phyloP scores from a whole-genome alignment of 2,329 filamentous ascomycete species.

The Penicillium sp. region DNA sequence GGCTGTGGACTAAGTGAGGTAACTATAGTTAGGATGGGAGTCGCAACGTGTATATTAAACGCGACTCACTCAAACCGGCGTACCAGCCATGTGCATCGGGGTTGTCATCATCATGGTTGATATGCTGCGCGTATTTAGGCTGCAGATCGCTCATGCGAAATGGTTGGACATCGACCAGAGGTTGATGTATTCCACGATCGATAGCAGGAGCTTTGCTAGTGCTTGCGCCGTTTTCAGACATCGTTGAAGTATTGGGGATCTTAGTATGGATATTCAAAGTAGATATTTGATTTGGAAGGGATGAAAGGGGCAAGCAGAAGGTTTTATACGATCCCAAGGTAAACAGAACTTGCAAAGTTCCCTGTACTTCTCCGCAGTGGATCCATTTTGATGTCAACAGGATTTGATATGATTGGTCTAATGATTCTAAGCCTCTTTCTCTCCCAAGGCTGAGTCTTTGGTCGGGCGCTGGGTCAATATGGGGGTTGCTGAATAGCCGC shows the following conservation, averaged over 20 bases:
- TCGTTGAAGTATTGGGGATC: slow-evolving; percentile 9
- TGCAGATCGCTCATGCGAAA: slow-evolving; percentile 82
- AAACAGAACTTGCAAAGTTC: neutral
- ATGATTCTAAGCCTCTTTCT: neutral
- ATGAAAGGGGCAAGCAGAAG: neutral
- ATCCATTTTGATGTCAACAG: neutral
- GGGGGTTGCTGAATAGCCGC: neutral
- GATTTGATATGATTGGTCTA: neutral
- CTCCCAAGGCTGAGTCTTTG: neutral
- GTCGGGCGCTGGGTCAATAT: neutral
- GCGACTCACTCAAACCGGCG: slow-evolving; percentile 70
- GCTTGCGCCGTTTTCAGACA: slow-evolving; percentile 29
- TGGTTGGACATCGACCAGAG: slow-evolving; percentile 70
- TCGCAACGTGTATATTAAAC: too few species aligned
- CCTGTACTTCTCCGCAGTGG: neutral
- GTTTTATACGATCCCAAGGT: slow-evolving; percentile 1
- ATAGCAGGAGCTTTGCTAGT: slow-evolving; percentile 37
- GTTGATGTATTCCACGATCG: slow-evolving; percentile 29
- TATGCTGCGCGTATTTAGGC: slow-evolving; percentile 72
- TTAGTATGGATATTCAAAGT: neutral
- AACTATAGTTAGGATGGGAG: neutral
- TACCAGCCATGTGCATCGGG: slow-evolving; percentile 82
- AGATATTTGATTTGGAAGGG: neutral
- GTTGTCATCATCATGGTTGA: slow-evolving; percentile 60
- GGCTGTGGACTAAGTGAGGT: slow-evolving; percentile 58